Percentiles rank a stretch among this genome's conserved stretches.
phyloP scores from a whole-genome alignment of 176 grass and related monocot species.

The Avena atlantica region DNA sequence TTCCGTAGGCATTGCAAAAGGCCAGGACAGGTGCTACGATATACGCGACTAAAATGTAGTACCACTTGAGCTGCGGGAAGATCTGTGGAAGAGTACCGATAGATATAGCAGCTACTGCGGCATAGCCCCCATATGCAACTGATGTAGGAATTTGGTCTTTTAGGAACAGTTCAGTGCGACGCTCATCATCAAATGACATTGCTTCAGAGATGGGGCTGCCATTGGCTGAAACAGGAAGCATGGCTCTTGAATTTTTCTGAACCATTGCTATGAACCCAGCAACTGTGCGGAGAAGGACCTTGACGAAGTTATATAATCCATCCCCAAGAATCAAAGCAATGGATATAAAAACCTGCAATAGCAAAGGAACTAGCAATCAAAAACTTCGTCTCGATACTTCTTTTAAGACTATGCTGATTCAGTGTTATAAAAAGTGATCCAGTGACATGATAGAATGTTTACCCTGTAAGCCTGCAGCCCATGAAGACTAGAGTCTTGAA shows the following conservation, averaged over 20 bases:
- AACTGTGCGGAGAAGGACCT: constrained; percentile 57
- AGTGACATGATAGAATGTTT: constrained; percentile 21
- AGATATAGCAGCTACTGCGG: constrained; percentile 62
- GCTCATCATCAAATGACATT: constrained; percentile 75
- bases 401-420: not conserved
- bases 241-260: constrained; percentile 33
- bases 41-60: constrained; percentile 82
- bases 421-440: constrained; percentile 7
- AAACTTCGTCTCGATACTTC: constrained; percentile 24
- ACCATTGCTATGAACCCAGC: constrained; percentile 45
- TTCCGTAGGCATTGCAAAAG: constrained; percentile 97
- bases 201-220: too few species aligned
- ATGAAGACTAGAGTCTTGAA: constrained; percentile 52
- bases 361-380: constrained; percentile 12
- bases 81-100: constrained; percentile 71
- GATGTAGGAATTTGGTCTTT: constrained; percentile 77
- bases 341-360: constrained; percentile 73
- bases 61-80: constrained; percentile 91
- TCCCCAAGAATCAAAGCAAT: constrained; percentile 90
- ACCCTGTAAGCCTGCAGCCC: constrained; percentile 73
- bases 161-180: constrained; percentile 67
- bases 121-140: constrained; percentile 72
- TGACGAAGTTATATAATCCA: constrained; percentile 78
- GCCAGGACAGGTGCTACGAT: constrained; percentile 75
- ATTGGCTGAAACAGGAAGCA: too few species aligned